Base-by-base conservation (phyloP, 2,329 filamentous ascomycete species). In the Lojkania enalia region DNA sequence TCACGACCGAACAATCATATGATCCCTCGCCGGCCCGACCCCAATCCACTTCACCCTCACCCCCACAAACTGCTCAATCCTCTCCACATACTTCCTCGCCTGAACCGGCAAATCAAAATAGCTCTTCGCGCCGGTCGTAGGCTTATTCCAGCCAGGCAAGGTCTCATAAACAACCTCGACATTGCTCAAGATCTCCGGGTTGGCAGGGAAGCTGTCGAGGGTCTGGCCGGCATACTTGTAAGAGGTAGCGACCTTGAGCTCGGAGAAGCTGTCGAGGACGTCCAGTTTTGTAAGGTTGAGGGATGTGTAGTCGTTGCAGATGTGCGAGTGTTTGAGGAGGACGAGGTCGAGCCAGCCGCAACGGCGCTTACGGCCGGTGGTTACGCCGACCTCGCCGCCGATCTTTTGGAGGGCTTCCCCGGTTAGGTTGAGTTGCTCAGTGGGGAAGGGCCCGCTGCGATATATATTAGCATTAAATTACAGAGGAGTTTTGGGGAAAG, bases 231-330 rank as follows among this genome's bases (percentile, higher is more conserved):
- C 77, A 61, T 80, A 55, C 9, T 15, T 33, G 73, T 95, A 95
- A 2, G 81, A 83, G 12, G 86, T 81, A 14, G 86, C 87, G 39
- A 88, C 77, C 68, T 90, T 87, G 71, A 95, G 80, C 60, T 83
- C 84, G 7, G 81, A 76, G 65, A 95, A 90, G 21, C 81, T 81
- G 64, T 90, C 87, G 13, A 90, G 77, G 27, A 90, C 78, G 57
- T 88, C 85, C 16, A 88, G 77, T 69, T 85, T 85, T 45, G 82
- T 85, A 44, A 85, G 71, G 71, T 85, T 85, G 58, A 84, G 71
- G 33, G 74, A 69, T 0, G 82, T 83, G 71, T 88, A 88, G 72
- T 85, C 77, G 72, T 88, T 88, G 66, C 86, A 75, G 35, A 77
- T 72, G 48, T 76, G 69, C 7, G 79, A 84, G 73, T 86, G 87